Evolutionary conservation across 139 green algal species (phyloP), one percentile per base, ranked within the genome.

Genomic region (Chlamydomonas schloesseri): DNA sequence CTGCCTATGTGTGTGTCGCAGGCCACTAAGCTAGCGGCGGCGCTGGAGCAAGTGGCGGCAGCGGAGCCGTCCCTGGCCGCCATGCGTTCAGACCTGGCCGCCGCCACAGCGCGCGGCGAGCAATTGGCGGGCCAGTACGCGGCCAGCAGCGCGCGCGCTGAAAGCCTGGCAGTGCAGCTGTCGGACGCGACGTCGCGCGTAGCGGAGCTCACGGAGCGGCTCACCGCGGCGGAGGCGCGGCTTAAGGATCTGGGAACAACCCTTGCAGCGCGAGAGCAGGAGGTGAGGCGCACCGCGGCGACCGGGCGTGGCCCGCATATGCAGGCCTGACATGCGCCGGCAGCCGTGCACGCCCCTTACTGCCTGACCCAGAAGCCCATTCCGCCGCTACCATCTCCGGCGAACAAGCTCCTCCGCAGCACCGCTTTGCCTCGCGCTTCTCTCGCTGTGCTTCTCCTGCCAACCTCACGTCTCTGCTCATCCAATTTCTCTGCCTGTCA

Each of bases 41-140:
- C 67, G 28, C 67, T 78, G 68, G 80, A 77, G 80, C 50, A 69
- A 68, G 50, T 86, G 26, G 80, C 80, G 17, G 80, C 80, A 17
- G 80, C 37, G 23, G 80, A 68, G 68, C 80, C 80, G 31, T 71
- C 80, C 47, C 47, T 86, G 10, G 31, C 23, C 31, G n/a, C 80
- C 47, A 17, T 60, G 31, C 67, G 68, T 8, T 58, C 80, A 34
- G 29, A 20, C 28, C 10, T 37, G 31, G 80, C 62, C 0, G 29
- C 17, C 0, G 29, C 50, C 33, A 23, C 29, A 23, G 50, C 80
- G 23, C 80, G 80, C 14, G 67, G 17, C 9, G 11, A 62, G 6
- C n/a, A 65, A 15, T 50, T 77, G 33, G 50, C 57, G 15, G 17
- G 9, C 13, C 68, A 86, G 24, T 50, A 78, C 36, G 33, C 50